Percentiles rank a stretch among this genome's conserved stretches.
Evolutionary conservation across 2,329 filamentous ascomycete genomes (phyloP).

Genomic region (Diplocarpon rosae): DNA sequence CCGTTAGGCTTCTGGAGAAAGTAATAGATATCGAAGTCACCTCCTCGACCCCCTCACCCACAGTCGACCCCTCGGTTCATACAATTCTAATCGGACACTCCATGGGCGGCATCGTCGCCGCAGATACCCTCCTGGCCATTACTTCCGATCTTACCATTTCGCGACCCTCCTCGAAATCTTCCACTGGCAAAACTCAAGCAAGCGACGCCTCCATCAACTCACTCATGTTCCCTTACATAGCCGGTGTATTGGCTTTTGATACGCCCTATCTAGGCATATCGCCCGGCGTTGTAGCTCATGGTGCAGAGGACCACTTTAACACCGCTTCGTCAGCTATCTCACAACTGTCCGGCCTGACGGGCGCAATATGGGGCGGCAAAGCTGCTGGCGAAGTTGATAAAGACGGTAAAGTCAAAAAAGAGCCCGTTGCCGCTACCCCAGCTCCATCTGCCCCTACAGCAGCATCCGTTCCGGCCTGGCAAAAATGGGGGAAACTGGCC

Average conservation of each 20-base stretch:
- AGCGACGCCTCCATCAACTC: slow-evolving; percentile 33
- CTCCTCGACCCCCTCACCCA: slow-evolving; percentile 69
- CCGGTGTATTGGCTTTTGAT: slow-evolving; percentile 85
- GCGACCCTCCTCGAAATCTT: slow-evolving; percentile 5
- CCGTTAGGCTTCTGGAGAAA: slow-evolving; percentile 66
- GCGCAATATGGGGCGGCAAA: slow-evolving; percentile 53
- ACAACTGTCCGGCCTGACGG: slow-evolving; percentile 52
- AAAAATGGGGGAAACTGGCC: slow-evolving; percentile 73
- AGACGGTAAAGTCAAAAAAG: slow-evolving; percentile 25
- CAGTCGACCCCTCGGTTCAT: slow-evolving; percentile 73
- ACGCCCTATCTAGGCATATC: slow-evolving; percentile 82
- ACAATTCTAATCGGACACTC: slow-evolving; percentile 78
- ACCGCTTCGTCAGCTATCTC: slow-evolving; percentile 59
- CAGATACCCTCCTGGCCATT: slow-evolving; percentile 72
- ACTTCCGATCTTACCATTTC: slow-evolving; percentile 22
- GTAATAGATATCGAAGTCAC: slow-evolving; percentile 91
- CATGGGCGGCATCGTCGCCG: slow-evolving; percentile 90
- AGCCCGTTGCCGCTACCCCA: slow-evolving; percentile 30
- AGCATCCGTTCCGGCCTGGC: slow-evolving; percentile 42
- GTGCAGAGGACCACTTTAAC: slow-evolving; percentile 78
- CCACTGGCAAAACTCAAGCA: background rate
- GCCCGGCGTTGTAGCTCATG: slow-evolving; percentile 73
- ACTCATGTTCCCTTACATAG: slow-evolving; percentile 89
- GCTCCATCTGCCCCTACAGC: slow-evolving; percentile 31
- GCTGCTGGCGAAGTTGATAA: slow-evolving; percentile 26